phyloP scores from a whole-genome alignment of 2,329 filamentous ascomycete species.

The Metarhizium humberi region DNA sequence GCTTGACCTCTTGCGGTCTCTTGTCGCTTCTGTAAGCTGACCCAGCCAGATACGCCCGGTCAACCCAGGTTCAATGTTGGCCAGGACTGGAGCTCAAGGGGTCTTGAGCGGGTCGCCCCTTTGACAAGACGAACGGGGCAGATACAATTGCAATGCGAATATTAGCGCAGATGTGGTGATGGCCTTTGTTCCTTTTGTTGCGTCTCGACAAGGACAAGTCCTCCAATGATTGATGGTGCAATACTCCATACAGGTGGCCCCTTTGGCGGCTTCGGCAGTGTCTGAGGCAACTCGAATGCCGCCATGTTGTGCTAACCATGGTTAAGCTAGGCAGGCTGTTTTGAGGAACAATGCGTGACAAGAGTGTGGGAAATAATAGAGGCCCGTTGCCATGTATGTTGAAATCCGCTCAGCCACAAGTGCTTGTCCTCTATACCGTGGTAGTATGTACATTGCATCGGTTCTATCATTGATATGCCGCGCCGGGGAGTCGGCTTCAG shows the following conservation, averaged over 20 bases:
- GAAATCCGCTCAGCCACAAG: not conserved
- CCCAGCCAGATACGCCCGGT: not conserved
- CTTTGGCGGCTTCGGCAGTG: not conserved
- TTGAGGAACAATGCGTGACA: not conserved
- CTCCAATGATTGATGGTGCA: not conserved
- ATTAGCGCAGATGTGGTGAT: not conserved
- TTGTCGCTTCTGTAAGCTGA: not conserved
- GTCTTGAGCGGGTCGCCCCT: conserved; percentile 3
- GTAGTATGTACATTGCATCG: not conserved
- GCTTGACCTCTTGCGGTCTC: not conserved
- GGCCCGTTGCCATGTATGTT: not conserved
- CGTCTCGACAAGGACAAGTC: not conserved
- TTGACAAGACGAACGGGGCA: conserved; percentile 2
- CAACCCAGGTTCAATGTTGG: not conserved
- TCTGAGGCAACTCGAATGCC: not conserved
- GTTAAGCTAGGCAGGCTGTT: not conserved
- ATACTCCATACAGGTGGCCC: not conserved
- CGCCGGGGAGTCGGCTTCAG: not conserved
- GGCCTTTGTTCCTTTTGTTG: not conserved
- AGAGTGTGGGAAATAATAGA: not conserved
- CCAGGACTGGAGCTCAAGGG: conserved; percentile 1
- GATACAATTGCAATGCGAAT: conserved; percentile 1
- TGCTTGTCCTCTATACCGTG: not conserved
- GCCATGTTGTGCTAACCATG: not conserved
- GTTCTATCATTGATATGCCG: not conserved